Conservation (phyloP, 371 early-diverging fungal genomes). For the Circinella umbellata region DNA sequence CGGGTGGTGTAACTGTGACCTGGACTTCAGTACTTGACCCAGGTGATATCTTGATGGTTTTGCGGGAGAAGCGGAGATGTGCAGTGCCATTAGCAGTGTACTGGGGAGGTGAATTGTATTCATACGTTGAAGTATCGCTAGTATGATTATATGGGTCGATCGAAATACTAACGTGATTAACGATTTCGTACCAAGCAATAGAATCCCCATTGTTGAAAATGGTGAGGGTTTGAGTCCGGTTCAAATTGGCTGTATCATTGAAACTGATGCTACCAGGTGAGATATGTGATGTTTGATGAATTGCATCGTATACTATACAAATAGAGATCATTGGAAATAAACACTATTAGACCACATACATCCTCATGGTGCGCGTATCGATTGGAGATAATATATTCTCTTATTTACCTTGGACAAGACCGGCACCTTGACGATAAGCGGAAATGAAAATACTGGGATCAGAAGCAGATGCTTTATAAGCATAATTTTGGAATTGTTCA, state of each 20-base stretch:
- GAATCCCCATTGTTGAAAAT: slow-evolving; percentile 59
- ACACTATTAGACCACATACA: neutral
- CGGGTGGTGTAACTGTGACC: neutral
- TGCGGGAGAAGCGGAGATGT: neutral
- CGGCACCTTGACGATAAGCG: slow-evolving; percentile 69
- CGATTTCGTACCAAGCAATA: slow-evolving; percentile 39
- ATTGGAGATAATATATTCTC: neutral
- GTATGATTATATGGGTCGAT: slow-evolving; percentile 34
- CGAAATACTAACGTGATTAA: slow-evolving; percentile 31
- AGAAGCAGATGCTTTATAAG: slow-evolving; percentile 23
- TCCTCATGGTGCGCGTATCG: too few relatives aligned
- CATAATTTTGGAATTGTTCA: slow-evolving; percentile 60
- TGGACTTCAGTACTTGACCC: slow-evolving; percentile 28
- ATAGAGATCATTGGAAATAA: neutral
- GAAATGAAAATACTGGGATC: slow-evolving; percentile 28
- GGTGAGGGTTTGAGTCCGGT: slow-evolving; percentile 38
- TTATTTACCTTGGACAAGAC: slow-evolving; percentile 65
- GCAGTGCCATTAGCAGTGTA: slow-evolving; percentile 10
- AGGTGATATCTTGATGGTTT: slow-evolving; percentile 31
- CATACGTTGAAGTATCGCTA: slow-evolving; percentile 11
- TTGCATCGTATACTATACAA: slow-evolving; percentile 52
- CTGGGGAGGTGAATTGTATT: slow-evolving; percentile 18
- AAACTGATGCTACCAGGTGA: slow-evolving; percentile 70
- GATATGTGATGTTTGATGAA: slow-evolving; percentile 52
- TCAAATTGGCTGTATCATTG: slow-evolving; percentile 63